phyloP scores from a whole-genome alignment of 1,284 basidiomycete genomes.

The Hymenochaete sp. region DNA sequence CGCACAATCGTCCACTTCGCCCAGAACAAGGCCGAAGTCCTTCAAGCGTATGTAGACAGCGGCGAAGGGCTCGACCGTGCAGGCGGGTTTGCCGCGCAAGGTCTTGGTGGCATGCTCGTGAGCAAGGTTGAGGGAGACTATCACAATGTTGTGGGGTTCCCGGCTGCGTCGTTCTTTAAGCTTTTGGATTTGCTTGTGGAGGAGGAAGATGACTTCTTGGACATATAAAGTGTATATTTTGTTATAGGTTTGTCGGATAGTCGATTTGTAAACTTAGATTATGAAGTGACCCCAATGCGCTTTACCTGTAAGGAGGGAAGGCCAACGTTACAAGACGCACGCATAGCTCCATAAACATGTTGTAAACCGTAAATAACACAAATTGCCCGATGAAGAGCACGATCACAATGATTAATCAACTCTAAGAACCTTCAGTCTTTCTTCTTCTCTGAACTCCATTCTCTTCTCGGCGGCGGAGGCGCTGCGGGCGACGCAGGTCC shows the following conservation, averaged over 20 bases:
- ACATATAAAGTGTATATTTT: slow-evolving; percentile 25
- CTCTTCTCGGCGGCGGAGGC: slow-evolving; percentile 3
- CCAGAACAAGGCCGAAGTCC: slow-evolving; percentile 55
- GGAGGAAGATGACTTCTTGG: slow-evolving; percentile 66
- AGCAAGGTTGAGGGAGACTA: slow-evolving; percentile 87
- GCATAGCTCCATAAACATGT: too few relatives aligned
- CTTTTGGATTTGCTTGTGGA: slow-evolving; percentile 58
- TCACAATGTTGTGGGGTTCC: slow-evolving; percentile 89
- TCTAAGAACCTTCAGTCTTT: slow-evolving; percentile 4
- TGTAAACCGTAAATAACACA: neutral
- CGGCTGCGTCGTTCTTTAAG: slow-evolving; percentile 69
- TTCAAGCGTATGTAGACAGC: slow-evolving; percentile 82
- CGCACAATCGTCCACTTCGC: slow-evolving; percentile 75
- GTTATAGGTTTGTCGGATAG: neutral
- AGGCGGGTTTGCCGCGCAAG: slow-evolving; percentile 94
- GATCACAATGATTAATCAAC: neutral
- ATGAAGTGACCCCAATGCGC: too few relatives aligned
- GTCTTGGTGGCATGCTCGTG: slow-evolving; percentile 73
- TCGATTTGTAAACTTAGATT: neutral
- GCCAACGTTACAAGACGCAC: too few relatives aligned
- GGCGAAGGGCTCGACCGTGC: slow-evolving; percentile 89
- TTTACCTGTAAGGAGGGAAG: too few relatives aligned
- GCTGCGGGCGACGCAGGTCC: slow-evolving; percentile 1
- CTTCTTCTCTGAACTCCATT: slow-evolving; percentile 9
- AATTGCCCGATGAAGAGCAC: neutral